Percentiles rank a stretch among this genome's conserved stretches.
Evolutionary conservation across 176 grass and related monocot genomes (phyloP).

Genomic region (Rhynchospora breviuscula): DNA sequence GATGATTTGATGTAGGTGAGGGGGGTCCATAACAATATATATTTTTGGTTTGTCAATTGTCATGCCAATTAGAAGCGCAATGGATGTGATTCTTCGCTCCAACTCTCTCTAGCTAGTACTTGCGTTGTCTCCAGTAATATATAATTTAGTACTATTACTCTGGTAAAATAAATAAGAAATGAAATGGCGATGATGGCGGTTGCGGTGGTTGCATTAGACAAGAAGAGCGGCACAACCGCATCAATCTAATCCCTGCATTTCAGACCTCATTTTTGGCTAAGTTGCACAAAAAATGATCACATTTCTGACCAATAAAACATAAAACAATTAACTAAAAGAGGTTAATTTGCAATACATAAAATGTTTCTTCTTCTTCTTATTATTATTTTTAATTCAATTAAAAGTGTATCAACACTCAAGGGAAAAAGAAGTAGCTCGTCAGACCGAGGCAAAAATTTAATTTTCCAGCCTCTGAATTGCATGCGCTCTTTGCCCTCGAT

Average conservation of each 20-base stretch:
- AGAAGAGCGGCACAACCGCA: background rate
- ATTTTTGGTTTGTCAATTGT: background rate
- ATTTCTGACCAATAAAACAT: too few species aligned
- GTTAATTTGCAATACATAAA: too few species aligned
- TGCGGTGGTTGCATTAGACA: conserved; percentile 23
- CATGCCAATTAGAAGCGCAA: background rate
- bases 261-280: background rate
- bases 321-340: too few species aligned
- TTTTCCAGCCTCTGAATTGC: too few species aligned
- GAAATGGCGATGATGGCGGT: background rate
- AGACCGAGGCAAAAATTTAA: too few species aligned
- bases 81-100: background rate
- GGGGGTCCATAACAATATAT: background rate
- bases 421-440: too few species aligned
- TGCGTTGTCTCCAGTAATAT: too few species aligned
- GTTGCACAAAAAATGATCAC: background rate
- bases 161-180: background rate
- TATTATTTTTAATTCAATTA: too few species aligned
- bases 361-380: too few species aligned
- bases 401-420: too few species aligned
- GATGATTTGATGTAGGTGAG: background rate
- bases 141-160: background rate
- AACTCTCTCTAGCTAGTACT: too few species aligned
- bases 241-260: background rate
- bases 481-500: too few species aligned